A percentile compares a stretch with the other conserved stretches of the same genome.
phyloP scores from a whole-genome alignment of 176 grass and related monocot genomes.

The Elymus sibiricus region DNA sequence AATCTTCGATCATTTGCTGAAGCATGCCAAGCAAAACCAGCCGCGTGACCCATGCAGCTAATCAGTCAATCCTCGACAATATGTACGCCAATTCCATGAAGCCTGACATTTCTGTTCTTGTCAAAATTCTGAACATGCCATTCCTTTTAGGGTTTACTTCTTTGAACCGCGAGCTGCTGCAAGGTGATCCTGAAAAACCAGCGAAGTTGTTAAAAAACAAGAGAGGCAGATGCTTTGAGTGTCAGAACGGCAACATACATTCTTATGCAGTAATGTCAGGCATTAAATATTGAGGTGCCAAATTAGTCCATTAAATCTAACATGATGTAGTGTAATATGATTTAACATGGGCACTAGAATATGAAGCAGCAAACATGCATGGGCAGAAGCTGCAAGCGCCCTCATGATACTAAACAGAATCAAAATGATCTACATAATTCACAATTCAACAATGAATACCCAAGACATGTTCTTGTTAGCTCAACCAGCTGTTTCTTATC shows the following conservation, averaged over 20 bases:
- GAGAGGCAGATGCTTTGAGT: not conserved
- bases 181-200: constrained; percentile 69
- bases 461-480: no score
- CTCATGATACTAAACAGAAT: no score
- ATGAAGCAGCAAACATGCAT: no score
- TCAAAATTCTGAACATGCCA: not conserved
- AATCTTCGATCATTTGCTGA: not conserved
- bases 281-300: not conserved
- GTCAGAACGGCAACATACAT: not conserved
- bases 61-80: not conserved
- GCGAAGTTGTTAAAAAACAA: not conserved
- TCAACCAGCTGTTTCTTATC: not conserved
- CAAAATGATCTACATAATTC: no score
- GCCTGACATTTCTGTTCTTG: not conserved
- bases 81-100: not conserved
- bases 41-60: constrained; percentile 11
- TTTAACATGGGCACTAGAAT: no score
- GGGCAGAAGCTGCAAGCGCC: no score
- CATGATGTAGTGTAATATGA: no score
- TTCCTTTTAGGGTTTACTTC: constrained; percentile 28
- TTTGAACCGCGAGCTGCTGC: constrained; percentile 75
- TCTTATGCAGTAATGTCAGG: not conserved
- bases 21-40: constrained; percentile 9
- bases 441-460: no score
- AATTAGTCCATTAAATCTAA: not conserved